phyloP scores from a whole-genome alignment of 2,329 filamentous ascomycete genomes.

The Penicillium sp. region DNA sequence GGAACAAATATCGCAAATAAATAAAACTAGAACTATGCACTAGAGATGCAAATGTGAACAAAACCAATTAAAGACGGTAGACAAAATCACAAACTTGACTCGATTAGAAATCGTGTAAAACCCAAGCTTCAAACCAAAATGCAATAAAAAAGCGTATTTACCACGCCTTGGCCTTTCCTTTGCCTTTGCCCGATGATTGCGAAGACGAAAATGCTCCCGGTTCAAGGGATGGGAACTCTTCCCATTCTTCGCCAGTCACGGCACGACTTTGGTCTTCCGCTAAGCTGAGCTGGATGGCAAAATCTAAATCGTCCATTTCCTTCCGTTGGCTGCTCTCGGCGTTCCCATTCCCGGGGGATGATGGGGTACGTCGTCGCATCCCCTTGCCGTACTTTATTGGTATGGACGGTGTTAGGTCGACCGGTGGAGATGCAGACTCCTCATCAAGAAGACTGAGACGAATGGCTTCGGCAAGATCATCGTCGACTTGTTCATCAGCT shows the following conservation, averaged over 20 bases:
- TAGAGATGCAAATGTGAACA: not conserved
- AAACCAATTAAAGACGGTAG: not conserved
- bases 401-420: constrained; percentile 26
- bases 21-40: not conserved
- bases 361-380: constrained; percentile 14
- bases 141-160: constrained; percentile 4
- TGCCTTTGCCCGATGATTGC: constrained; percentile 27
- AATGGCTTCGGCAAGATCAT: constrained; percentile 63
- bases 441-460: constrained; percentile 50
- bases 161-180: constrained; percentile 35
- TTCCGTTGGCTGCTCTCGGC: constrained; percentile 41
- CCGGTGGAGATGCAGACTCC: constrained; percentile 11
- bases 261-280: constrained; percentile 56
- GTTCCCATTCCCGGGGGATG: constrained; percentile 18
- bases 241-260: constrained; percentile 18
- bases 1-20: not conserved
- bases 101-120: not conserved
- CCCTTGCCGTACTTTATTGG: constrained; percentile 38
- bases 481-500: constrained; percentile 52
- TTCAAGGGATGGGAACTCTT: constrained; percentile 34
- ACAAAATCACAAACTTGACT: not conserved
- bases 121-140: not conserved
- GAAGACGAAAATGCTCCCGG: constrained; percentile 16
- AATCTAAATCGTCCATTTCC: constrained; percentile 59
- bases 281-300: constrained; percentile 61